These are phyloP conservation scores for Aspergillus carlsbadensis DNA, from an alignment of 495 filamentous ascomycete species.

Conservation along the genomic window DNA sequence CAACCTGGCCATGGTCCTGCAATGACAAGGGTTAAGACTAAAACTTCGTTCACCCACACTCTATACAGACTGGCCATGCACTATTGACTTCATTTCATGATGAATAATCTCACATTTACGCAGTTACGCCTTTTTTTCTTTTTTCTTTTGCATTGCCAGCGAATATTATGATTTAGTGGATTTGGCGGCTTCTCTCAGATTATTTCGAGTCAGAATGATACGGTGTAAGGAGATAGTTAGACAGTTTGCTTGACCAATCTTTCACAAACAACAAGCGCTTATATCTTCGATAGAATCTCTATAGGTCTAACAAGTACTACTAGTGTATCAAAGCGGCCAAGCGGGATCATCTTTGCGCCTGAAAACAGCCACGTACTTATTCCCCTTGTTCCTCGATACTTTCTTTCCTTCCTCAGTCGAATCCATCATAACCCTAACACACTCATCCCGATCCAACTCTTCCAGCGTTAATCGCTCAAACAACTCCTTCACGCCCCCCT, in stretches of 20 bases:
- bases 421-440: slow-evolving; percentile 74
- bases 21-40: not conserved
- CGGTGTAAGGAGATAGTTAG: not conserved
- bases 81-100: too few relatives aligned
- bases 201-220: not conserved
- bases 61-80: too few relatives aligned
- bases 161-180: not conserved
- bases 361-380: slow-evolving; percentile 86
- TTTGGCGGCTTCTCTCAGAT: not conserved
- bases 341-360: slow-evolving; percentile 75
- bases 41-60: not conserved
- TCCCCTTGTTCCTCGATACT: slow-evolving; percentile 83
- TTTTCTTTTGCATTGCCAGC: not conserved
- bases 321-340: slow-evolving; percentile 48
- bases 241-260: too few relatives aligned
- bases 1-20: not conserved
- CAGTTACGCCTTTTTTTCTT: not conserved
- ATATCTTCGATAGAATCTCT: too few relatives aligned
- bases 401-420: slow-evolving; percentile 98
- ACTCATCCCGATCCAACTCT: slow-evolving; percentile 70
- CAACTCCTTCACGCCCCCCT: slow-evolving; percentile 46
- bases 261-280: too few relatives aligned
- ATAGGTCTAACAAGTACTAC: not conserved
- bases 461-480: slow-evolving; percentile 57
- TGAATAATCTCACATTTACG: not conserved